phyloP scores from a whole-genome alignment of 768 basidiomycete genomes.

The Termitomyces titanicus region DNA sequence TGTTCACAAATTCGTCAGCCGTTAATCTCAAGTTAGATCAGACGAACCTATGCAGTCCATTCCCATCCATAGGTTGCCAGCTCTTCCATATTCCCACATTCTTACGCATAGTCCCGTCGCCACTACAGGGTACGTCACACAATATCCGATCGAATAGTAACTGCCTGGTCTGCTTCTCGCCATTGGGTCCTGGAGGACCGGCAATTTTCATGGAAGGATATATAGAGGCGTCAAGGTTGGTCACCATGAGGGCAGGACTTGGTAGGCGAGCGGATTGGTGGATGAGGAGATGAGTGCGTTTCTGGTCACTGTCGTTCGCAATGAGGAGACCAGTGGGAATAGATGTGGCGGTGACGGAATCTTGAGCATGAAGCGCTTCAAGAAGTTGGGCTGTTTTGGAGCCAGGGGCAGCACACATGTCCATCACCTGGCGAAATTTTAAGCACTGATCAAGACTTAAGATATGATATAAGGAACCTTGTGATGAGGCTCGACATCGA shows the following conservation, averaged over 20 bases:
- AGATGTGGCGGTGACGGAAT: slow-evolving; percentile 57
- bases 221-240: slow-evolving; percentile 91
- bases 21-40: not conserved
- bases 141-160: slow-evolving; percentile 90
- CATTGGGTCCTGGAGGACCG: slow-evolving; percentile 25
- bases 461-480: slow-evolving; percentile 32
- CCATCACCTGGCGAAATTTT: slow-evolving; percentile 60
- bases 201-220: slow-evolving; percentile 66
- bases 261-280: slow-evolving; percentile 96
- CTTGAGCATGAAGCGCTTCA: slow-evolving; percentile 87
- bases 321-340: slow-evolving; percentile 84
- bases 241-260: slow-evolving; percentile 89
- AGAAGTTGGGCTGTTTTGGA: slow-evolving; percentile 97
- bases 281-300: slow-evolving; percentile 92
- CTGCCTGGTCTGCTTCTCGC: slow-evolving; percentile 35
- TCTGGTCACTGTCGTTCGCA: slow-evolving; percentile 94
- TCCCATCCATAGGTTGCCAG: slow-evolving; percentile 87
- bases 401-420: slow-evolving; percentile 98
- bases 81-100: slow-evolving; percentile 93
- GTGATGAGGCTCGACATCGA: slow-evolving; percentile 94
- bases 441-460: not conserved
- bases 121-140: slow-evolving; percentile 97
- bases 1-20: slow-evolving; percentile 25
- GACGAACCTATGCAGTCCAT: slow-evolving; percentile 80
- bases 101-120: slow-evolving; percentile 94